phyloP scores from a whole-genome alignment of 768 basidiomycete species.

The Hericium coralloides region DNA sequence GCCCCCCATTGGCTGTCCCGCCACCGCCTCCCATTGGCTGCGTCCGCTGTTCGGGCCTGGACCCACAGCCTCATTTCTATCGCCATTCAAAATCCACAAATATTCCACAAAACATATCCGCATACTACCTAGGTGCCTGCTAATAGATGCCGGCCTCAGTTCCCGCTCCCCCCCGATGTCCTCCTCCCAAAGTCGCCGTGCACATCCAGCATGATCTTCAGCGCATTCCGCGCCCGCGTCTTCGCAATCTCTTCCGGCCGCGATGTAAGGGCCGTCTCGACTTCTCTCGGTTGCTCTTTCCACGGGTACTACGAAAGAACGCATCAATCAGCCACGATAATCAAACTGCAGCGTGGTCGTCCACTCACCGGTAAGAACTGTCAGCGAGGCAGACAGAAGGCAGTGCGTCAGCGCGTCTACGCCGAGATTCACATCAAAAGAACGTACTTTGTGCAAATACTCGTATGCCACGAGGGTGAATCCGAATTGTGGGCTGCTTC shows the following conservation, averaged over 20 bases:
- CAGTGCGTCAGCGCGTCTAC: neutral
- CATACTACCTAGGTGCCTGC: neutral
- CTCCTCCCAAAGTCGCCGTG: conserved; percentile 63
- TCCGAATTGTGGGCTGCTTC: conserved; percentile 91
- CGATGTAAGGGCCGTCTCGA: conserved; percentile 63
- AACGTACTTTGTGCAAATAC: conserved; percentile 51
- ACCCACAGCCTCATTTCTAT: neutral
- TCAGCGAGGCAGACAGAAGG: neutral
- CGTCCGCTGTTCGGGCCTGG: neutral
- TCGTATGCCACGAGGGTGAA: conserved; percentile 84
- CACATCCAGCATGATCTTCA: conserved; percentile 85
- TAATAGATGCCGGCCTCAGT: neutral
- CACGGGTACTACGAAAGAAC: conserved; percentile 63
- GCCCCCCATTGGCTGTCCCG: neutral
- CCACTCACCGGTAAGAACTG: conserved; percentile 13
- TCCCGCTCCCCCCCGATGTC: neutral
- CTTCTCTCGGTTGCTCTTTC: conserved; percentile 55
- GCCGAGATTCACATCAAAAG: neutral
- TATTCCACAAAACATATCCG: neutral
- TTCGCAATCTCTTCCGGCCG: conserved; percentile 78
- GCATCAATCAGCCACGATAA: conserved; percentile 5
- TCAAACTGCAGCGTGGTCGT: neutral
- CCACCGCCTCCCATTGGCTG: neutral
- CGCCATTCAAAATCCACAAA: neutral
- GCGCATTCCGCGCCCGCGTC: conserved; percentile 87